Base-by-base conservation (phyloP, 345 rosid species). In the Bretschneidera sinensis region DNA sequence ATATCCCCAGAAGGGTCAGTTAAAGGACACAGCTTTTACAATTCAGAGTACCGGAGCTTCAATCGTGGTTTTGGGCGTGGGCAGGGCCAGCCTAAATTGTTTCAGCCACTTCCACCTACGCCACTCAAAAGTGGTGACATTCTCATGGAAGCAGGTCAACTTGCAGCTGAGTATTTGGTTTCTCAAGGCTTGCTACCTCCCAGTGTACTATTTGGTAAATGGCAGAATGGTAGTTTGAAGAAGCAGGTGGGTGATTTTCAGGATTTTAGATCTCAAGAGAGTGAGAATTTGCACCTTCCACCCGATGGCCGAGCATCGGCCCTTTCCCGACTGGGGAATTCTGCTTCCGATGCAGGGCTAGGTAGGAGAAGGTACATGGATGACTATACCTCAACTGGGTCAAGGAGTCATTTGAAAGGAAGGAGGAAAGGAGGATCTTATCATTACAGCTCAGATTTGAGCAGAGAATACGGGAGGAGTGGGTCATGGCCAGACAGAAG, bases 111-210 rank as follows among this genome's bases (percentile, higher is more conserved):
- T n/a, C n/a, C n/a, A n/a, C 86, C 83, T 51, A 78, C 84, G 48
- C 79, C 79, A 34, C 84, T 81, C 35, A 83, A 75, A 71, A 55
- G 63, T 35, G 16, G 50, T 47, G 87, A 80, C 33, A 60, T 90
- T 51, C 75, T 90, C 73, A 78, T 90, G 87, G 92, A 90, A 75
- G 97, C 97, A 5, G 99, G 99, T 39, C 85, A 86, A 65, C 88
- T 94, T 64, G 99, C 97, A 0, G 85, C 91, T 1, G 97, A 94
- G 78, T 90, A 90, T 67, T 81, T 94, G 73, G 96, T 86, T 56
- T 87, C 92, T 72, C 86, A 81, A 75, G 97, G 97, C 31, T 62
- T 81, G 51, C 55, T 88, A 39, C 80, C 95, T 15, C 75, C 80
- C 6, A 77, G 67, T 64, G 79, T 70, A 72, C 81, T 90, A 33